These are phyloP conservation scores for Yamagishiella unicocca DNA, from an alignment of 139 green algal species.

Conservation along the genomic window DNA sequence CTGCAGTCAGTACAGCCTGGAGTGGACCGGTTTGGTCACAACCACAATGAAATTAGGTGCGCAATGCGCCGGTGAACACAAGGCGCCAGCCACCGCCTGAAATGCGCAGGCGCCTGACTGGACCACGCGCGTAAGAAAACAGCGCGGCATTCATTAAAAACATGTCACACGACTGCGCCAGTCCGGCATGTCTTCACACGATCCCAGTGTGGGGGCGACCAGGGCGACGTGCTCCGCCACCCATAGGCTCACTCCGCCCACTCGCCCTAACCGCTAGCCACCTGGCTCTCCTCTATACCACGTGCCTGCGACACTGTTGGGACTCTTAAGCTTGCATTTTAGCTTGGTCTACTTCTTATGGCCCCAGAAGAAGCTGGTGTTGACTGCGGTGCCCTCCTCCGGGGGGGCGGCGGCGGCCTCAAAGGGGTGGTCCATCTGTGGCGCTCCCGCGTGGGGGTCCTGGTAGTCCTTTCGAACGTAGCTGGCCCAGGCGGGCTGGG, in stretches of 20 bases:
- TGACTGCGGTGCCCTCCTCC: neutral
- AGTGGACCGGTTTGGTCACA: too few relatives aligned
- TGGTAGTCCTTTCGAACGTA: slow-evolving; percentile 11
- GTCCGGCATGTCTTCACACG: neutral
- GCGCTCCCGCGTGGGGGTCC: neutral
- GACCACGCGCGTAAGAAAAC: too few relatives aligned
- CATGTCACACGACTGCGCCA: neutral
- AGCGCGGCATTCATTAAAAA: too few relatives aligned
- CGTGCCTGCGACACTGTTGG: neutral
- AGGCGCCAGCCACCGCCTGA: too few relatives aligned
- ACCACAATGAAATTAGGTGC: too few relatives aligned
- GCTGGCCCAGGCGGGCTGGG: slow-evolving; percentile 40
- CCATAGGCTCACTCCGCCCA: neutral
- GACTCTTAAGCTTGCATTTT: too few relatives aligned
- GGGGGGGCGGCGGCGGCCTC: neutral
- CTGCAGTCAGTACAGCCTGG: too few relatives aligned
- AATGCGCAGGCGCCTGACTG: too few relatives aligned
- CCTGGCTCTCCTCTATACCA: neutral
- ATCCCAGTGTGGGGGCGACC: neutral
- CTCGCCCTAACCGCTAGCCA: neutral
- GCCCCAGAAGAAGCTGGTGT: slow-evolving; percentile 24
- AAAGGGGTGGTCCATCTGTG: slow-evolving; percentile 29
- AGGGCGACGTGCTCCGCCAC: neutral
- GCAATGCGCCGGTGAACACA: too few relatives aligned
- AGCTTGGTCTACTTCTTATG: neutral